phyloP scores from a whole-genome alignment of 2,329 filamentous ascomycete species.

The Sclerotiophoma versabilis region DNA sequence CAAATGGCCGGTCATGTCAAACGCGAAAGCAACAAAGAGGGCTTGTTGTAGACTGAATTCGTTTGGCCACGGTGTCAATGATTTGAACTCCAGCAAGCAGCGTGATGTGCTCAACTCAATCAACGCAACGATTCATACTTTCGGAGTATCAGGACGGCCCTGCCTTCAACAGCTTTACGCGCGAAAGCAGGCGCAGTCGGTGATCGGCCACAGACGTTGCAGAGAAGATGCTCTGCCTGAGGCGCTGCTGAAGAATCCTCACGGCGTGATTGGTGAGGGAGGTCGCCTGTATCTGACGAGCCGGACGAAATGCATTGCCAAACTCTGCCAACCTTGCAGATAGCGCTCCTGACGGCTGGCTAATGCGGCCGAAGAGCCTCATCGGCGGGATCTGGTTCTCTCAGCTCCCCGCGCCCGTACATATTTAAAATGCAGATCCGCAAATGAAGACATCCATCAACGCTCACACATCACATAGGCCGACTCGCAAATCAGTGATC shows the following conservation, averaged over 20 bases:
- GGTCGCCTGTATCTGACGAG: neutral
- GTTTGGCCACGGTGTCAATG: too few species aligned
- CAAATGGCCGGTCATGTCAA: neutral
- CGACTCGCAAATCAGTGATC: too few species aligned
- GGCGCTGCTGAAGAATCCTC: neutral
- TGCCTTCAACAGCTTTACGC: neutral
- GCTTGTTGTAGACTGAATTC: too few species aligned
- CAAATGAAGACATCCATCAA: neutral
- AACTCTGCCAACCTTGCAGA: neutral
- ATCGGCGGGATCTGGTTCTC: neutral
- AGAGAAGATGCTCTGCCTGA: neutral
- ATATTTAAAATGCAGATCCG: neutral
- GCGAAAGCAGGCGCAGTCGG: neutral
- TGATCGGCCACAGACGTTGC: neutral
- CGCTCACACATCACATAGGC: too few species aligned
- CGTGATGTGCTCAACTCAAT: too few species aligned
- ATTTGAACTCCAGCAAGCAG: too few species aligned
- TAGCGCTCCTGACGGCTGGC: neutral
- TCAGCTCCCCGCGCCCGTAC: neutral
- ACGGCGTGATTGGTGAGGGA: slow-evolving; percentile 1
- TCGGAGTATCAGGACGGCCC: too few species aligned
- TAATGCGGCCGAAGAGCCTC: slow-evolving; percentile 7
- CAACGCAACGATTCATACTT: too few species aligned
- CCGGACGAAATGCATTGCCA: neutral
- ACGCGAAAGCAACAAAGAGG: neutral